Evolutionary conservation across 257 asterid species (phyloP).

Genomic region (Lycium ferocissimum): DNA sequence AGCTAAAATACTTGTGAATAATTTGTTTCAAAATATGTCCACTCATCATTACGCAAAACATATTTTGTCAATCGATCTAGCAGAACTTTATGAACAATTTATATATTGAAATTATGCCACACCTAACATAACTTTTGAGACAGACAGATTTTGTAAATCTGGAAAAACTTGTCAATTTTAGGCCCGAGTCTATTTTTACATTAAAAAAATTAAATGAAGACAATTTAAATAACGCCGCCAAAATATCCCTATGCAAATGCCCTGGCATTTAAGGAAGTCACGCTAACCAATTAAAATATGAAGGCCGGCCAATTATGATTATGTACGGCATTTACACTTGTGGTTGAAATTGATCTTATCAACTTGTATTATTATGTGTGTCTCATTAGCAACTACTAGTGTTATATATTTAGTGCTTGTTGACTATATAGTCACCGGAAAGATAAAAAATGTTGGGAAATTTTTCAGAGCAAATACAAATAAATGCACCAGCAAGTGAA

Average conservation of each 20-base stretch:
- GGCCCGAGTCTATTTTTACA: too few species aligned
- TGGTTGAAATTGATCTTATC: constrained; percentile 3
- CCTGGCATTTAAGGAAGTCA: neutral
- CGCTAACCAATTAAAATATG: neutral
- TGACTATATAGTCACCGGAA: neutral
- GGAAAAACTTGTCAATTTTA: too few species aligned
- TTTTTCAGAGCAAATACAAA: constrained; percentile 3
- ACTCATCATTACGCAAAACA: too few species aligned
- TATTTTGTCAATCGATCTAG: too few species aligned
- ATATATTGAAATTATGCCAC: too few species aligned
- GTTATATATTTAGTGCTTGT: neutral
- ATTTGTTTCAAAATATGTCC: too few species aligned
- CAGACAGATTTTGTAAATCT: too few species aligned
- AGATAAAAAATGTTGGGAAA: constrained; percentile 21
- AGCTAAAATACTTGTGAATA: too few species aligned
- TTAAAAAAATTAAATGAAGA: too few species aligned
- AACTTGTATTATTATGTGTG: neutral
- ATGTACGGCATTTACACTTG: neutral
- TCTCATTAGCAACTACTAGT: neutral
- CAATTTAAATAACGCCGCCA: too few species aligned
- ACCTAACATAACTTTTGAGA: too few species aligned
- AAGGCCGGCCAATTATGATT: neutral
- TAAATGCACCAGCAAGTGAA: constrained; percentile 1
- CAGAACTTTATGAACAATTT: too few species aligned
- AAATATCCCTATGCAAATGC: neutral